Base-by-base conservation (phyloP, 2,329 filamentous ascomycete genomes). In the Orbilia brochopaga region DNA sequence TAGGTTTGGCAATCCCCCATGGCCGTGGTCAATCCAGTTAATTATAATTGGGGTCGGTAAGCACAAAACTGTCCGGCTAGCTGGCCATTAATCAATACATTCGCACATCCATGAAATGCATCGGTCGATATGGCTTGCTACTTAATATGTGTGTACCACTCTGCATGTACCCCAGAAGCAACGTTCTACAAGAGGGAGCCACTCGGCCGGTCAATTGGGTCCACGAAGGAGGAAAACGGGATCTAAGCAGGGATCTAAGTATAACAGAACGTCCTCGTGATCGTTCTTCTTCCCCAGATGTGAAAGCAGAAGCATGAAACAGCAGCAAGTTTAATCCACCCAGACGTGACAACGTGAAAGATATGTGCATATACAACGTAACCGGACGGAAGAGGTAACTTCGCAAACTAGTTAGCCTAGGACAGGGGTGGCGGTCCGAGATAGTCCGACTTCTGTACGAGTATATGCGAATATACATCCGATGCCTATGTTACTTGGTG, bases 181-280 rank as follows among this genome's bases (percentile, higher is more conserved):
- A 46, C 51, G 32, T 61, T 42, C 30, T 52, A 55, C 37, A 55
- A 54, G 60, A 64, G 59, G 46, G n/a, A 42, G n/a, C 11, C 55
- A 70, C 58, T 52, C 4, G 27, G 27, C 66, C 66, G 59, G 35
- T 64, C 66, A 64, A 70, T 64, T 70, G 66, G 66, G 59, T 32
- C 66, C 66, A 70, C 66, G 66, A 70, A 69, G 51, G 37, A 46
- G 59, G 59, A 42, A 56, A 56, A 37, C 50, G 35, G n/a, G 30
- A 40, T 40, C 60, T 27, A 56, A 56, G 56, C 27, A 56, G 42
- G 51, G 46, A 50, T 37, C n/a, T n/a, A n/a, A n/a, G n/a, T n/a
- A n/a, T n/a, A n/a, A 35, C 44, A 27, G 59, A 44, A 55, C 1
- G 66, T 50, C 66, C 66, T 64, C 66, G 66, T 70, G 66, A 70